Conservation (phyloP, 345 rosid species). For the Eucalyptus regnans region DNA sequence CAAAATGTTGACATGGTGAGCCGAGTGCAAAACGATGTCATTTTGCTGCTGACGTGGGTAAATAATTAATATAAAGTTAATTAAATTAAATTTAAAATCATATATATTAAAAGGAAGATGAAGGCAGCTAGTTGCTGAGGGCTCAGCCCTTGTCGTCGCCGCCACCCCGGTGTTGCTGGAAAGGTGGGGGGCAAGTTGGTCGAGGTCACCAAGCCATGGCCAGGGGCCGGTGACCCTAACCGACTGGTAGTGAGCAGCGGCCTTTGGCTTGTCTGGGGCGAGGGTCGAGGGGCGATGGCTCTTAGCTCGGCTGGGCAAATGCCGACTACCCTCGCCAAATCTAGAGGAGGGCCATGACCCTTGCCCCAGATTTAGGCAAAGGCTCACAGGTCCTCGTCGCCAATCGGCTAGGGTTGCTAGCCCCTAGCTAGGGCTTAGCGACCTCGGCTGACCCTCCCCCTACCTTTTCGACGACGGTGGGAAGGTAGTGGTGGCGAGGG, state of each 20-base stretch:
- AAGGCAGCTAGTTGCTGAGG: accelerated
- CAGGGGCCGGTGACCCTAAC: accelerated
- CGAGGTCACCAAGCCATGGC: accelerated
- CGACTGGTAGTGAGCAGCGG: accelerated
- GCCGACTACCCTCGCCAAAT: accelerated
- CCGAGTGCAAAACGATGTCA: no score
- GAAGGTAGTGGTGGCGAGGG: accelerated
- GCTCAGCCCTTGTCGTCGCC: accelerated
- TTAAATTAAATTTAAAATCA: no score
- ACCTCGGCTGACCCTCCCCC: accelerated
- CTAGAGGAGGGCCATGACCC: no score
- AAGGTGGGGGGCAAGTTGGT: no score
- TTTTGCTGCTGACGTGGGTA: accelerated
- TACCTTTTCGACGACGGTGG: accelerated
- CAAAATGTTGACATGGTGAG: accelerated
- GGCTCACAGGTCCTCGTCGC: accelerated
- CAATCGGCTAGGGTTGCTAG: accelerated
- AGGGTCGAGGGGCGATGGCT: accelerated
- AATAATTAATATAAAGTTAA: no score
- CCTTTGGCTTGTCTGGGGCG: no score
- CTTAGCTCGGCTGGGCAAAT: no score
- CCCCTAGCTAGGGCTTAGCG: accelerated
- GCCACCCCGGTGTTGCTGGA: no score
- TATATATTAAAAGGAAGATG: no score
- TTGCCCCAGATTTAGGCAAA: accelerated